phyloP scores from a whole-genome alignment of 352 stramenopile genomes.

The Aphanomyces stellatus region DNA sequence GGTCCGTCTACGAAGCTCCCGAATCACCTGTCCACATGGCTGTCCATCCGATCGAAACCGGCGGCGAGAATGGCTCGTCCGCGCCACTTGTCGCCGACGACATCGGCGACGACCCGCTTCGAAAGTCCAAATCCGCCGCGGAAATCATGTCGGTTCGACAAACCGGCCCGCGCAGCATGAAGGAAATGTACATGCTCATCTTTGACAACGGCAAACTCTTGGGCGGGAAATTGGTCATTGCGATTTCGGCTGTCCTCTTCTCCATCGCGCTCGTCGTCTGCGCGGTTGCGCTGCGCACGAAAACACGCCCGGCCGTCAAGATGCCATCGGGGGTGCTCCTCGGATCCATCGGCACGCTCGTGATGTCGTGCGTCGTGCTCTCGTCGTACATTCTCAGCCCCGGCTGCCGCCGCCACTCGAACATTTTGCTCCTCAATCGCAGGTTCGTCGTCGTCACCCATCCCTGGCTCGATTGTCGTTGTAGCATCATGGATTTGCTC shows the following conservation, averaged over 20 bases:
- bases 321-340: slow-evolving; percentile 60
- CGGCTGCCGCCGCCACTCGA: slow-evolving; percentile 58
- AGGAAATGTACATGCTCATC: slow-evolving; percentile 15
- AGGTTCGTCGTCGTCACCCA: slow-evolving; percentile 17
- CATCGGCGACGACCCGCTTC: not conserved
- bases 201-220: not conserved
- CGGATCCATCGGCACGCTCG: slow-evolving; percentile 44
- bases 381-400: slow-evolving; percentile 35
- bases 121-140: not conserved
- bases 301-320: slow-evolving; percentile 32
- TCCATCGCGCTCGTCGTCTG: slow-evolving; percentile 40
- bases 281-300: slow-evolving; percentile 34
- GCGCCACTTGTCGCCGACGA: too few species aligned
- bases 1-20: too few species aligned
- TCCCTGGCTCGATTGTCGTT: not conserved
- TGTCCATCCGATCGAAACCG: too few species aligned
- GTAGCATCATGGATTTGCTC: slow-evolving; percentile 40
- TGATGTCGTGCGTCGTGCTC: slow-evolving; percentile 52
- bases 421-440: slow-evolving; percentile 60
- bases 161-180: not conserved
- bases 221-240: slow-evolving; percentile 23
- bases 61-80: too few species aligned
- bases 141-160: slow-evolving; percentile 16
- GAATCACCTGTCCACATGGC: too few species aligned
- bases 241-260: slow-evolving; percentile 27